Conservation (phyloP, 176 grass and related monocot species). For the Raddia guianensis region DNA sequence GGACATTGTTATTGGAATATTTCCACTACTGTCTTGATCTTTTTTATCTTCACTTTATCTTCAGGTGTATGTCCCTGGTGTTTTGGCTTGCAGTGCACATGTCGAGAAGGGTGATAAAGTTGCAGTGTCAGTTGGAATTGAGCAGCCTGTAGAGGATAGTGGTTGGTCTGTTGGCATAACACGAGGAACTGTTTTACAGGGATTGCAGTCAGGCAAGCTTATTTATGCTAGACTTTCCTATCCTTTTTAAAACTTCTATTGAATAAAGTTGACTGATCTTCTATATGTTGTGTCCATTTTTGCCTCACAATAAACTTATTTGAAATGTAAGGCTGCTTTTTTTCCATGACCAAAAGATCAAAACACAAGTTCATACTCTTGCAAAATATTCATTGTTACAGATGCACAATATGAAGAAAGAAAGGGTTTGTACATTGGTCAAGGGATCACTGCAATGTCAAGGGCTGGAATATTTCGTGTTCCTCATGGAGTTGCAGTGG, state of each 20-base stretch:
- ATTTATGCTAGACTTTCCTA: slow-evolving; percentile 11
- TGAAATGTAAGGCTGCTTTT: slow-evolving; percentile 18
- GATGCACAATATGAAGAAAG: slow-evolving; percentile 87
- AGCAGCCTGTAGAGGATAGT: slow-evolving; percentile 58
- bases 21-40: slow-evolving; percentile 11
- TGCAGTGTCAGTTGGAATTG: slow-evolving; percentile 84
- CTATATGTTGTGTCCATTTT: slow-evolving; percentile 20
- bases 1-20: slow-evolving; percentile 24
- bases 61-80: slow-evolving; percentile 92
- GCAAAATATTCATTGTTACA: slow-evolving; percentile 47
- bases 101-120: slow-evolving; percentile 91
- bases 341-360: slow-evolving; percentile 1
- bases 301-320: slow-evolving; percentile 15
- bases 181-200: slow-evolving; percentile 79
- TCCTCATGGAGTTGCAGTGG: slow-evolving; percentile 80
- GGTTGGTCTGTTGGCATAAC: slow-evolving; percentile 90
- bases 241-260: slow-evolving; percentile 19
- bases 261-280: slow-evolving; percentile 27
- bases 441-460: slow-evolving; percentile 79
- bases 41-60: slow-evolving; percentile 24
- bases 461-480: slow-evolving; percentile 88
- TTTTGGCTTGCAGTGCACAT: slow-evolving; percentile 94
- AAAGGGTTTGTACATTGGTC: slow-evolving; percentile 84
- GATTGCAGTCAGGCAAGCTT: slow-evolving; percentile 66
- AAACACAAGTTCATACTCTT: slow-evolving; percentile 17